A percentile compares a stretch with the other conserved stretches of the same genome.
phyloP scores from a whole-genome alignment of 495 filamentous ascomycete genomes.

The Penicillium macrosclerotiorum region DNA sequence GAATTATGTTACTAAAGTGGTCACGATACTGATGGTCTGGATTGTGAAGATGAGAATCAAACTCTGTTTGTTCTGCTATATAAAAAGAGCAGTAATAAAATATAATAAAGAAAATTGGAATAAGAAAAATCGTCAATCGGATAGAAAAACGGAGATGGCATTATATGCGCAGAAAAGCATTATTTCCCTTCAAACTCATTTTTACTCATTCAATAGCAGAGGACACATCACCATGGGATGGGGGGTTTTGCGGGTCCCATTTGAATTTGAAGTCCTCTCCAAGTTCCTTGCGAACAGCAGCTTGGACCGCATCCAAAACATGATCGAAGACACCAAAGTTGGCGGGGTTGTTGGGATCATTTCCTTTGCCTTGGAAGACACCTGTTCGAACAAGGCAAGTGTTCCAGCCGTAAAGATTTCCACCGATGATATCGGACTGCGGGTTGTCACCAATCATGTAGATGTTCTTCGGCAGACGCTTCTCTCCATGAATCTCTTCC shows the following conservation, averaged over 20 bases:
- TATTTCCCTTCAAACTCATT: not conserved
- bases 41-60: no score
- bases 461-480: conserved; percentile 66
- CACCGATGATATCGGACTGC: conserved; percentile 72
- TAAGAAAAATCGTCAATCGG: no score
- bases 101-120: no score
- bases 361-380: conserved; percentile 54
- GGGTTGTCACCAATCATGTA: conserved; percentile 87
- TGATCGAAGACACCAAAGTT: conserved; percentile 57
- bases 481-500: conserved; percentile 71
- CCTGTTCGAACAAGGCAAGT: conserved; percentile 66
- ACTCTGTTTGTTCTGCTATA: no score
- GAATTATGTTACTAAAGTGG: no score
- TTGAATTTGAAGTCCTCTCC: conserved; percentile 57
- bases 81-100: no score
- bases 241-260: conserved; percentile 59
- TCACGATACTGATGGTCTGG: no score
- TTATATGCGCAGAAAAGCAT: not conserved
- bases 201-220: conserved; percentile 57
- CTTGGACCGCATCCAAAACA: conserved; percentile 53
- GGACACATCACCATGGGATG: conserved; percentile 55
- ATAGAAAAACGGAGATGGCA: no score
- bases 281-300: conserved; percentile 54
- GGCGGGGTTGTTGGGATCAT: conserved; percentile 58
- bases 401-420: conserved; percentile 82